Percentiles rank a stretch among this genome's conserved stretches.
These are phyloP conservation scores for Linnemannia hyalina DNA, from an alignment of 192 early-diverging fungal species.

Conservation along the genomic window DNA sequence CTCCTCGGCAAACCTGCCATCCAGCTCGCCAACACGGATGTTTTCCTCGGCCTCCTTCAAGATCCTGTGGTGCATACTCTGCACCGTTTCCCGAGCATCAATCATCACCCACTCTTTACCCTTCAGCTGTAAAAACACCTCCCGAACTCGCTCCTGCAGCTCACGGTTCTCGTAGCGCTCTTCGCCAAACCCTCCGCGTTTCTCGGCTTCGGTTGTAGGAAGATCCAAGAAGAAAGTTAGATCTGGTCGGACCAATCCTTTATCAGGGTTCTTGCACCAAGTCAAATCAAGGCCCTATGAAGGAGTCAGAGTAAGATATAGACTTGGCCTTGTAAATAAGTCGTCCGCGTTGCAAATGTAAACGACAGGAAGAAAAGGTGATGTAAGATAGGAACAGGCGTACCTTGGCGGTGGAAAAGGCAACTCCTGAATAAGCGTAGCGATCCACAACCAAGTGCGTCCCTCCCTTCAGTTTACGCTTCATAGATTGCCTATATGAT, in stretches of 20 bases:
- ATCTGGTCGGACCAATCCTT: slow-evolving; percentile 88
- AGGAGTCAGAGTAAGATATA: neutral
- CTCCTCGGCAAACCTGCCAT: slow-evolving; percentile 25
- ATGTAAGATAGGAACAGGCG: neutral
- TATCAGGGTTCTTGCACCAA: slow-evolving; percentile 93
- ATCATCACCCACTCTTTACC: slow-evolving; percentile 62
- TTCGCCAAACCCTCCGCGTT: slow-evolving; percentile 88
- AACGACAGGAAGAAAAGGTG: neutral
- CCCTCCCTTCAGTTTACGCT: slow-evolving; percentile 71
- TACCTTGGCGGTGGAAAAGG: slow-evolving; percentile 91
- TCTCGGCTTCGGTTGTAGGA: slow-evolving; percentile 77
- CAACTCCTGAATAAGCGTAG: slow-evolving; percentile 96
- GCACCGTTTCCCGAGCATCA: slow-evolving; percentile 32
- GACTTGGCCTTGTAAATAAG: neutral
- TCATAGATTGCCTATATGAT: slow-evolving; percentile 67
- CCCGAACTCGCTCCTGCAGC: slow-evolving; percentile 85
- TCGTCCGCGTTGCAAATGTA: neutral
- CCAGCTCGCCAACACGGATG: slow-evolving; percentile 25
- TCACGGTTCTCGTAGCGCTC: slow-evolving; percentile 93
- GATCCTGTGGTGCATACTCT: slow-evolving; percentile 36
- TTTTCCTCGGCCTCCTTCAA: slow-evolving; percentile 24
- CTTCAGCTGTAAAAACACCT: slow-evolving; percentile 74
- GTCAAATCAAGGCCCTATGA: slow-evolving; percentile 76
- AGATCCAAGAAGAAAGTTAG: slow-evolving; percentile 92
- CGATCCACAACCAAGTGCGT: slow-evolving; percentile 90